Evolutionary conservation across 108 stramenopile genomes (phyloP).

Genomic region (Fistulifera pelliculosa): DNA sequence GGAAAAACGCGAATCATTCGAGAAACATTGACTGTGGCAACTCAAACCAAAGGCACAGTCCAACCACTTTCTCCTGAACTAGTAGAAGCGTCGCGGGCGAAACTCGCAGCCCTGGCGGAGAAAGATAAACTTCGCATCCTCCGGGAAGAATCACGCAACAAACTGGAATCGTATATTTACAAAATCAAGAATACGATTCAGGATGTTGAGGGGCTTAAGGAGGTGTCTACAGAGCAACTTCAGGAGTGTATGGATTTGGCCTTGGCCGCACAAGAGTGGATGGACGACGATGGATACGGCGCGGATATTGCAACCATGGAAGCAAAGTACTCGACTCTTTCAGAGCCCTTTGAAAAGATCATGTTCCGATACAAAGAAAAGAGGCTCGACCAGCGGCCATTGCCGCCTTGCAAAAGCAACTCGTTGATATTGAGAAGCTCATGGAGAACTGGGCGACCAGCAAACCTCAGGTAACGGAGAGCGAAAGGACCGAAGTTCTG

Average conservation of each 20-base stretch:
- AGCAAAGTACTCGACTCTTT: conserved; percentile 72
- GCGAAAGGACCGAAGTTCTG: conserved; percentile 77
- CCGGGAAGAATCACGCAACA: conserved; percentile 89
- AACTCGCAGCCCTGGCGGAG: conserved; percentile 61
- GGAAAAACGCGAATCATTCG: conserved; percentile 77
- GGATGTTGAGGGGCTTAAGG: conserved; percentile 62
- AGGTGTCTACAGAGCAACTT: conserved; percentile 90
- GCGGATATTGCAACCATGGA: conserved; percentile 80
- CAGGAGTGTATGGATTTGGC: conserved; percentile 66
- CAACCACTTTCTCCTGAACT: conserved; percentile 57
- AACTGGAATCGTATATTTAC: conserved; percentile 91
- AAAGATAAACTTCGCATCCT: conserved; percentile 82
- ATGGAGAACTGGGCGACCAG: conserved; percentile 84
- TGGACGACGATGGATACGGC: conserved; percentile 91
- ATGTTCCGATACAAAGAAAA: conserved; percentile 76
- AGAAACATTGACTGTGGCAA: conserved; percentile 45
- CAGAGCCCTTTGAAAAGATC: conserved; percentile 72
- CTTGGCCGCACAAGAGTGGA: conserved; percentile 89
- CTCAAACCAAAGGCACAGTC: conserved; percentile 43
- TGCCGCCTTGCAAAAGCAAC: conserved; percentile 40
- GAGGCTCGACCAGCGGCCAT: conserved; percentile 77
- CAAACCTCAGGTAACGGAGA: conserved; percentile 86
- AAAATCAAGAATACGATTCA: conserved; percentile 71
- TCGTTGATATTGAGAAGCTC: conserved; percentile 55
- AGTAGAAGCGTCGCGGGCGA: conserved; percentile 71